Evolutionary conservation across 441 rosid species (phyloP), one percentile per base, ranked within the genome.

Genomic region (Gossypium davidsonii): DNA sequence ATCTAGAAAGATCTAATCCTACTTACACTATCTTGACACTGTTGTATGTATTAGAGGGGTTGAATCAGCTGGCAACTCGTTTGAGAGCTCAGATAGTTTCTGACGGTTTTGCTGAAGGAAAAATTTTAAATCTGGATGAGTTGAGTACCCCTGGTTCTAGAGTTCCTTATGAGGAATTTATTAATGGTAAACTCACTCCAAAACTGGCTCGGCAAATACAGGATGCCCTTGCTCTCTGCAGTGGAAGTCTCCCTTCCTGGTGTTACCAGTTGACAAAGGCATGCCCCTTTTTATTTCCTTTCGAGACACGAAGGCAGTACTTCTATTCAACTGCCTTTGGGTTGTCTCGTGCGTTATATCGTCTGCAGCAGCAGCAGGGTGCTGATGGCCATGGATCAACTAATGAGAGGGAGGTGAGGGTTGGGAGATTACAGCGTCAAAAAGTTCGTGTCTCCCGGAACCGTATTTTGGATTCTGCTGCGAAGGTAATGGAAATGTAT

Each of bases 401-500:
- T 53, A 89, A 85, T 80, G 98, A 92, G 74, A 85, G 99, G 82
- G 99, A 96, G 84, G 84, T 90, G 73, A 88, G 98, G 76, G 90
- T 94, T 81, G 98, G 97, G 75, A 92, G 98, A 77, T 76, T 96
- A 78, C 98, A 96, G 72, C 97, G 99, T 67, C 98, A 96, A 80
- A 96, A 96, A 84, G 99, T 96, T 70, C 99, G 99, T 58, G 98
- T 96, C 74, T 94, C 99, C 28, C 87, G 98, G 39, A 96, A 86
- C 77, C 96, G 98, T 68, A 94, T 96, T 74, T 80, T 96, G 81
- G 99, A 96, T 89, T 96, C 98, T 83, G 99, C 99, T 75, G 94
- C 89, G 1, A 96, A 94, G 81, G 99, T 96, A 57, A 96, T 96
- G 99, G 99, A 96, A 87, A 94, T 96, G 99, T 96, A 92, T 84